Conservation (phyloP, 345 rosid genomes). For the Isatis tinctoria region DNA sequence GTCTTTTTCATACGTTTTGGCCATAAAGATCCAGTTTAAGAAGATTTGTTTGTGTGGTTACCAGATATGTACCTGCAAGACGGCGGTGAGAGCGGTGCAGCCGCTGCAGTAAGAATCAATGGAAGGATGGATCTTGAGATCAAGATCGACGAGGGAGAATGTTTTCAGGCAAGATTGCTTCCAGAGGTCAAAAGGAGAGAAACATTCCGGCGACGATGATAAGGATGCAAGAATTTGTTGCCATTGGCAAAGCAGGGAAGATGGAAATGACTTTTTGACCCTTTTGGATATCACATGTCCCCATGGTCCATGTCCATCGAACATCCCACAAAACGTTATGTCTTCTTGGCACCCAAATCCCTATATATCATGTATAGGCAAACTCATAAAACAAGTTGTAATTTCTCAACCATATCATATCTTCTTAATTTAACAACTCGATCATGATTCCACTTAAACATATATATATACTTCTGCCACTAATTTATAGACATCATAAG, state of each 20-base stretch:
- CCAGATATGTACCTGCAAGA: conserved; percentile 57
- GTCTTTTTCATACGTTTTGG: too few relatives aligned
- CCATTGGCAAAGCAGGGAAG: conserved; percentile 73
- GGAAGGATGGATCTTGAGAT: conserved; percentile 57
- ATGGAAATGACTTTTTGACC: conserved; percentile 50
- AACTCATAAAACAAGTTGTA: background rate
- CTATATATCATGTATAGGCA: conserved; percentile 26
- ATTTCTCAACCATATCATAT: background rate
- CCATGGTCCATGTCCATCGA: conserved; percentile 98
- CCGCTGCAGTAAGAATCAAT: conserved; percentile 76
- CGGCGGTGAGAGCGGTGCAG: conserved; percentile 65
- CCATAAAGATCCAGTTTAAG: too few relatives aligned
- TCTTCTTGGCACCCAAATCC: conserved; percentile 91
- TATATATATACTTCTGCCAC: background rate
- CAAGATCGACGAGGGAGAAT: conserved; percentile 59
- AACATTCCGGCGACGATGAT: conserved; percentile 34
- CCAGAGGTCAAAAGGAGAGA: conserved; percentile 56
- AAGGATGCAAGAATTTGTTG: conserved; percentile 50
- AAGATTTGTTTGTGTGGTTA: background rate
- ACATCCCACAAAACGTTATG: conserved; percentile 74
- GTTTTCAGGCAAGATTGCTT: conserved; percentile 67
- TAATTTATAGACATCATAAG: background rate
- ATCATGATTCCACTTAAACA: background rate
- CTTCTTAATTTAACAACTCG: background rate
- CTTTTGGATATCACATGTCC: conserved; percentile 71